phyloP scores from a whole-genome alignment of 2,329 filamentous ascomycete genomes.

The Neonectria sp. region DNA sequence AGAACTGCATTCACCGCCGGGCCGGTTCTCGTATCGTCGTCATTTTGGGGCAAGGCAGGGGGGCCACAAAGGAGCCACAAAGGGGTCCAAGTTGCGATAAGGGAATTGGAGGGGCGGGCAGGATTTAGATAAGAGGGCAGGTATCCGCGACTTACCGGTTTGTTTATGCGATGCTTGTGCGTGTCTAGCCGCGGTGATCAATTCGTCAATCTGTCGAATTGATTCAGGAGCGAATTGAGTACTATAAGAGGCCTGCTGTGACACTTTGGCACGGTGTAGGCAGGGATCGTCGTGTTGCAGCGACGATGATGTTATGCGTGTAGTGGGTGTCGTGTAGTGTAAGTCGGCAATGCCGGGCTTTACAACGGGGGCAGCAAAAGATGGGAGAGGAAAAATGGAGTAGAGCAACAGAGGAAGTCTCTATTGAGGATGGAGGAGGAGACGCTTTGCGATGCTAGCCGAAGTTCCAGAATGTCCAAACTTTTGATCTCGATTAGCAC shows the following conservation, averaged over 20 bases:
- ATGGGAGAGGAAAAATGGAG: slow-evolving; percentile 12
- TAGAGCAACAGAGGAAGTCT: slow-evolving; percentile 33
- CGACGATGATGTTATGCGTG: slow-evolving; percentile 39
- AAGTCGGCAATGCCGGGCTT: slow-evolving; percentile 44
- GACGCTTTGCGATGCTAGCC: slow-evolving; percentile 30
- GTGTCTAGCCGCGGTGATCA: slow-evolving; percentile 29
- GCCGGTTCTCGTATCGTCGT: slow-evolving; percentile 46
- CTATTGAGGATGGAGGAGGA: slow-evolving; percentile 34
- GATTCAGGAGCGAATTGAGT: slow-evolving; percentile 1
- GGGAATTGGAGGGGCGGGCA: slow-evolving; percentile 27
- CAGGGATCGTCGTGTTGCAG: slow-evolving; percentile 32
- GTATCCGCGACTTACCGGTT: slow-evolving; percentile 33
- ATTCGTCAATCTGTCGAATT: slow-evolving; percentile 30
- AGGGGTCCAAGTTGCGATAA: slow-evolving; percentile 33
- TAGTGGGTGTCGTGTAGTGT: slow-evolving; percentile 17
- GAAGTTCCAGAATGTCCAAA: slow-evolving; percentile 35
- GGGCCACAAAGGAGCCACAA: slow-evolving; percentile 18
- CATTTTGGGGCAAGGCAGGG: slow-evolving; percentile 37
- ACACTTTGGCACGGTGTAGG: slow-evolving; percentile 32
- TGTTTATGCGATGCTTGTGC: slow-evolving; percentile 24
- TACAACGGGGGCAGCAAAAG: slow-evolving; percentile 28
- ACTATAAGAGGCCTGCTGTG: slow-evolving; percentile 19
- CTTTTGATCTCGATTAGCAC: slow-evolving; percentile 48
- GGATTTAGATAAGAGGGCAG: slow-evolving; percentile 21
- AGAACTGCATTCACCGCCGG: slow-evolving; percentile 47